phyloP scores from a whole-genome alignment of 441 rosid genomes.

The Euphorbia celastroides region DNA sequence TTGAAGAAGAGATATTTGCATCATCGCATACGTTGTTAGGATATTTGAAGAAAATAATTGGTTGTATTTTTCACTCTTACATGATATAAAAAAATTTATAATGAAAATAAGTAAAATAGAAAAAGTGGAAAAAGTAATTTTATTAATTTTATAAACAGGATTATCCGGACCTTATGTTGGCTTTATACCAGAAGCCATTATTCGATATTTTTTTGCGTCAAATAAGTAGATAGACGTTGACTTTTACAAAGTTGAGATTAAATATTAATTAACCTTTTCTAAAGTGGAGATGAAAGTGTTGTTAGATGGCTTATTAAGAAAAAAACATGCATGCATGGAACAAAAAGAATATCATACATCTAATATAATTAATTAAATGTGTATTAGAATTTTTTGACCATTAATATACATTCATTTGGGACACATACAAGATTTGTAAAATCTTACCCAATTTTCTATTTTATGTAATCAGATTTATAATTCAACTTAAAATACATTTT shows the following conservation, averaged over 20 bases:
- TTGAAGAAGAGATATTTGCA: neutral
- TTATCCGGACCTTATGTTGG: slow-evolving; percentile 32
- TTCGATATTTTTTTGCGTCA: slow-evolving; percentile 18
- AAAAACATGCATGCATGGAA: too few relatives aligned
- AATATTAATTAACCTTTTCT: too few relatives aligned
- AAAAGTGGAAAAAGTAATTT: neutral
- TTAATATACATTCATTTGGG: too few relatives aligned
- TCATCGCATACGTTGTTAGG: neutral
- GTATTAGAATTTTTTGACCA: too few relatives aligned
- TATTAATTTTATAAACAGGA: neutral
- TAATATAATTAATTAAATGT: too few relatives aligned
- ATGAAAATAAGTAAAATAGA: neutral
- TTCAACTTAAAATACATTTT: too few relatives aligned
- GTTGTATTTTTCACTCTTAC: neutral
- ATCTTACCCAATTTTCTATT: too few relatives aligned
- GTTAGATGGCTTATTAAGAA: too few relatives aligned
- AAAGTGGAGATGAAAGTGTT: too few relatives aligned
- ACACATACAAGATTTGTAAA: too few relatives aligned
- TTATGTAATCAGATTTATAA: too few relatives aligned
- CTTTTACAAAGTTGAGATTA: slow-evolving; percentile 30
- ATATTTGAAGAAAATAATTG: slow-evolving; percentile 12
- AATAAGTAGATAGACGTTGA: slow-evolving; percentile 42
- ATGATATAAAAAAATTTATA: neutral
- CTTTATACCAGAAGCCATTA: slow-evolving; percentile 20
- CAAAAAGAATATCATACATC: too few relatives aligned